These are phyloP conservation scores for Nymphaea colorata DNA, from an alignment of 164 flowering plant genomes.

Conservation along the genomic window DNA sequence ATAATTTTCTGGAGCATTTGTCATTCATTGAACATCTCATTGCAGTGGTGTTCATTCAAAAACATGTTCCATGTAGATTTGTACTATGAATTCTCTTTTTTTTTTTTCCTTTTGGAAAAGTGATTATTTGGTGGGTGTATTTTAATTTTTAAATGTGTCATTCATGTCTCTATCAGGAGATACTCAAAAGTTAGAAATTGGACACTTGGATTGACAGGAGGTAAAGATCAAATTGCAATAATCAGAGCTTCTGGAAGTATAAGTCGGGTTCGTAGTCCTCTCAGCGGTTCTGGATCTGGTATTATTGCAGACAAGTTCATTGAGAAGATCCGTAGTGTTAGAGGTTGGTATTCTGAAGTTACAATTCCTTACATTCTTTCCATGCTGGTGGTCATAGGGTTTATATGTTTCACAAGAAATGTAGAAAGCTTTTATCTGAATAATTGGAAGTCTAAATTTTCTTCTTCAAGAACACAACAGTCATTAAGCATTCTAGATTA, in stretches of 20 bases:
- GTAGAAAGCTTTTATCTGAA: too few relatives aligned
- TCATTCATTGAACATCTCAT: too few relatives aligned
- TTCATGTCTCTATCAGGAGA: slow-evolving; percentile 36
- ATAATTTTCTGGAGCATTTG: too few relatives aligned
- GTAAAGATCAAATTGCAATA: slow-evolving; percentile 63
- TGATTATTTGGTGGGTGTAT: background rate
- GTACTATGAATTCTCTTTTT: background rate
- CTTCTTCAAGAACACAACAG: background rate
- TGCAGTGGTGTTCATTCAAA: too few relatives aligned
- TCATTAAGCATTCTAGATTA: too few relatives aligned
- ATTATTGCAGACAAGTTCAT: slow-evolving; percentile 66
- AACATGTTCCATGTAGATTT: background rate
- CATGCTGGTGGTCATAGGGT: background rate
- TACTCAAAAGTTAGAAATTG: slow-evolving; percentile 69
- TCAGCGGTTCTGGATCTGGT: slow-evolving; percentile 49
- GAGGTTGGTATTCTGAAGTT: slow-evolving; percentile 26
- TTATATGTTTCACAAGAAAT: background rate
- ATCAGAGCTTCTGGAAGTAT: slow-evolving; percentile 93
- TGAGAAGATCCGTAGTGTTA: slow-evolving; percentile 45
- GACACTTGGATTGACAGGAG: slow-evolving; percentile 82
- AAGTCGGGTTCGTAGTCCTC: slow-evolving; percentile 58
- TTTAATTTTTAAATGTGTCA: too few relatives aligned
- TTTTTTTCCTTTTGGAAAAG: background rate
- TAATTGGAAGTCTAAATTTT: too few relatives aligned
- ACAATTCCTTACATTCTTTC: slow-evolving; percentile 1